phyloP scores from a whole-genome alignment of 2,329 filamentous ascomycete species.

The Fusarium pininemorale region DNA sequence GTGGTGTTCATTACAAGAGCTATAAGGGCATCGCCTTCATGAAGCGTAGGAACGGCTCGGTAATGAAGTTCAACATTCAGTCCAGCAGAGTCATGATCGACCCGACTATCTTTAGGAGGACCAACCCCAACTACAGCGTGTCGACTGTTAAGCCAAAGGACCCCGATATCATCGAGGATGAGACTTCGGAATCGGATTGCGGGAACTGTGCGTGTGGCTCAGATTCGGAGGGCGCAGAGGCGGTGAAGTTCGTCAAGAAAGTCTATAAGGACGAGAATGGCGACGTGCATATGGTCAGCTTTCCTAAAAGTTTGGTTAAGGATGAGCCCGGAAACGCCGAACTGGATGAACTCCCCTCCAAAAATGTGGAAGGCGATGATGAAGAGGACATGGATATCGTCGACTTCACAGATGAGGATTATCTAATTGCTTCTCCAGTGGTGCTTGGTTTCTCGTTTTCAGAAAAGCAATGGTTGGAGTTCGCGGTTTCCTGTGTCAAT shows the following conservation, averaged over 20 bases:
- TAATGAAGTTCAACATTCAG: slow-evolving; percentile 82
- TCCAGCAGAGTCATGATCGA: slow-evolving; percentile 91
- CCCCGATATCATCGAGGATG: slow-evolving; percentile 64
- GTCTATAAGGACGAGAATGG: slow-evolving; percentile 58
- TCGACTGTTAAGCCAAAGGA: slow-evolving; percentile 79
- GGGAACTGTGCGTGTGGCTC: slow-evolving; percentile 51
- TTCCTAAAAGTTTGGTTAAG: slow-evolving; percentile 44
- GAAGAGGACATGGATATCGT: slow-evolving; percentile 2
- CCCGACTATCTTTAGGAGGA: slow-evolving; percentile 80
- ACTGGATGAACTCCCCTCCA: slow-evolving; percentile 61
- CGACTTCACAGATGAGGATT: slow-evolving; percentile 82
- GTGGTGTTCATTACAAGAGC: slow-evolving; percentile 83
- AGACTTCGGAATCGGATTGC: slow-evolving; percentile 54
- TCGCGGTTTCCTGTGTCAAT: slow-evolving; percentile 79
- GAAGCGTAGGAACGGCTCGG: slow-evolving; percentile 75
- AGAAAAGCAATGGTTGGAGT: slow-evolving; percentile 91
- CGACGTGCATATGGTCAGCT: slow-evolving; percentile 45
- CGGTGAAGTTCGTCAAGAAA: slow-evolving; percentile 60
- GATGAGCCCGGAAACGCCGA: slow-evolving; percentile 55
- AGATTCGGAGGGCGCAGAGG: slow-evolving; percentile 54
- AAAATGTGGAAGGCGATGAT: slow-evolving; percentile 16
- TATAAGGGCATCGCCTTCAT: slow-evolving; percentile 87
- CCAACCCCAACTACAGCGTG: slow-evolving; percentile 86
- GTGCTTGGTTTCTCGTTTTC: slow-evolving; percentile 88
- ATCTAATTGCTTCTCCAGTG: slow-evolving; percentile 83